phyloP scores from a whole-genome alignment of 164 flowering plant genomes.

The Euptelea pleiosperma region DNA sequence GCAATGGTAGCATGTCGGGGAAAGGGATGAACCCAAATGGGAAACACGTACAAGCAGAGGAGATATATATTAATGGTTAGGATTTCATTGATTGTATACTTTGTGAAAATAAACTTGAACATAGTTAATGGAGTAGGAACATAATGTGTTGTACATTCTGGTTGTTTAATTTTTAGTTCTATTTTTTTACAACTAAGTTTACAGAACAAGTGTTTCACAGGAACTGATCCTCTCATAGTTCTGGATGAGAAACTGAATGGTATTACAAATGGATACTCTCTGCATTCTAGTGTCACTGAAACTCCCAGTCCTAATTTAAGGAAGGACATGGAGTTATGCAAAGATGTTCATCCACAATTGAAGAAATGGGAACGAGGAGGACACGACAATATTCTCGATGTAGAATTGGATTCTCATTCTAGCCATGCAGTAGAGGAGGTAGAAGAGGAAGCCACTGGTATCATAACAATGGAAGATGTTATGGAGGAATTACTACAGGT shows the following conservation, averaged over 20 bases:
- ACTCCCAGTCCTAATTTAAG: constrained; percentile 9
- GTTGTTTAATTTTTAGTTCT: too few species aligned
- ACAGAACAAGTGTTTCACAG: too few species aligned
- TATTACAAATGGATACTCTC: constrained; percentile 8
- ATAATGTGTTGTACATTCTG: too few species aligned
- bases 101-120: background rate
- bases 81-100: background rate
- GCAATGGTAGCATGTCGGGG: background rate
- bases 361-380: constrained; percentile 18
- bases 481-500: constrained; percentile 61
- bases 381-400: constrained; percentile 10
- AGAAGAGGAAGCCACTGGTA: constrained; percentile 62
- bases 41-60: constrained; percentile 4
- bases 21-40: background rate
- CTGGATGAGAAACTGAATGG: constrained; percentile 8
- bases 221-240: constrained; percentile 2
- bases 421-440: constrained; percentile 13
- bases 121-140: constrained; percentile 3
- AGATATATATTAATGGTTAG: constrained; percentile 6
- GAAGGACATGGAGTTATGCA: constrained; percentile 3
- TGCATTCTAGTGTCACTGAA: constrained; percentile 6
- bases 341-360: constrained; percentile 8
- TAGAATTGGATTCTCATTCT: constrained; percentile 22
- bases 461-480: constrained; percentile 77
- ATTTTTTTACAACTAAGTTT: too few species aligned